Conservation (phyloP, 371 early-diverging fungal species). For the Saksenaea oblongispora region DNA sequence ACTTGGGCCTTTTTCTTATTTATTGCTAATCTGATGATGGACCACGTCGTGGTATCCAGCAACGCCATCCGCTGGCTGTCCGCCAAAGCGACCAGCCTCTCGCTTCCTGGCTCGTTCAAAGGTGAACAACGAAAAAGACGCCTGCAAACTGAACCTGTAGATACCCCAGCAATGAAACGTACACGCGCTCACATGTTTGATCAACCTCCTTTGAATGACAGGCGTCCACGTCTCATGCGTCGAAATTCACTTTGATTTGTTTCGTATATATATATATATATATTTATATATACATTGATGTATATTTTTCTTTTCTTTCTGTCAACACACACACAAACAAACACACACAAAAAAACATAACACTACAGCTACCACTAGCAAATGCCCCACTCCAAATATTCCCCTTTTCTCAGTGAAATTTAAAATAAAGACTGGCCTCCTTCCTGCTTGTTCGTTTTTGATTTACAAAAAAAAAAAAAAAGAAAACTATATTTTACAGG, state of each 20-base stretch:
- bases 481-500: not conserved
- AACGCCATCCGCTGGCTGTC: not conserved
- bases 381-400: not conserved
- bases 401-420: not conserved
- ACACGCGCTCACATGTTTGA: not conserved
- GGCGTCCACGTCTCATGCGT: not conserved
- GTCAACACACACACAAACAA: not conserved
- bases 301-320: not conserved
- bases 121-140: constrained; percentile 7
- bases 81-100: not conserved
- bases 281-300: not conserved
- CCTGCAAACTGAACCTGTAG: not conserved
- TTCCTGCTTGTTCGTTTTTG: constrained; percentile 2
- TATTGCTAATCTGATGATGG: constrained; percentile 20
- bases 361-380: too few species aligned
- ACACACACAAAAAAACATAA: not conserved
- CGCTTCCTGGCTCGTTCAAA: constrained; percentile 4
- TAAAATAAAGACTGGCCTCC: not conserved
- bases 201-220: not conserved
- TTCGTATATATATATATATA: not conserved
- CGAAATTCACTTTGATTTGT: not conserved
- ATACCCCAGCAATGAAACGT: not conserved
- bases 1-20: constrained; percentile 23
- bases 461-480: not conserved
- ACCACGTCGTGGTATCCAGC: constrained; percentile 8